Conservation (phyloP, 2,329 filamentous ascomycete genomes). For the Chaetomium strumarium region DNA sequence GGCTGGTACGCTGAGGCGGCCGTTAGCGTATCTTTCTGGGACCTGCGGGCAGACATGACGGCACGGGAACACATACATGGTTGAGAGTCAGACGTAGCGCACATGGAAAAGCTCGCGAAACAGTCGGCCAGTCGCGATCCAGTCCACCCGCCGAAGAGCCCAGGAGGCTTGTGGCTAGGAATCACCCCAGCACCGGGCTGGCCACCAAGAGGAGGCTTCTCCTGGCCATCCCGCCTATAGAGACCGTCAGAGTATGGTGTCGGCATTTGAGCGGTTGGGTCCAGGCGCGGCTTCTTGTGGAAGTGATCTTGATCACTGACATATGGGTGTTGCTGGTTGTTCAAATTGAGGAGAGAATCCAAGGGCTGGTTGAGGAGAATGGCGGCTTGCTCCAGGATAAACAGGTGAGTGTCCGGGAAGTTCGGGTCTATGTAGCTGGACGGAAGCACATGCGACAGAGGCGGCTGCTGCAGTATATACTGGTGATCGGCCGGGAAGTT, state of each 20-base stretch:
- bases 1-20: slow-evolving; percentile 20
- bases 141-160: slow-evolving; percentile 24
- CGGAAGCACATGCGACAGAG: slow-evolving; percentile 16
- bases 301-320: slow-evolving; percentile 4
- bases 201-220: slow-evolving; percentile 28
- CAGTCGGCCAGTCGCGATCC: slow-evolving; percentile 31
- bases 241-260: slow-evolving; percentile 20
- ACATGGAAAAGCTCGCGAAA: slow-evolving; percentile 31
- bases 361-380: slow-evolving; percentile 29
- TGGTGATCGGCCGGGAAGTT: slow-evolving; percentile 25
- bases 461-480: slow-evolving; percentile 25
- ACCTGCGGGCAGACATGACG: background rate
- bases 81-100: slow-evolving; percentile 31
- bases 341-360: slow-evolving; percentile 27
- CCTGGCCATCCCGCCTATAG: slow-evolving; percentile 26
- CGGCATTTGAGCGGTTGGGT: slow-evolving; percentile 31
- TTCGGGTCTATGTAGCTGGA: slow-evolving; percentile 12
- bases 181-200: slow-evolving; percentile 20
- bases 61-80: slow-evolving; percentile 30
- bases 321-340: slow-evolving; percentile 7
- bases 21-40: slow-evolving; percentile 7
- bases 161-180: slow-evolving; percentile 14
- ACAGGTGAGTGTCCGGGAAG: slow-evolving; percentile 18
- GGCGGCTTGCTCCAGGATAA: slow-evolving; percentile 33
- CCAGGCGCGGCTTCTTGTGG: slow-evolving; percentile 27